Conservation (phyloP, 2,329 filamentous ascomycete genomes). For the Neobulgaria alba region DNA sequence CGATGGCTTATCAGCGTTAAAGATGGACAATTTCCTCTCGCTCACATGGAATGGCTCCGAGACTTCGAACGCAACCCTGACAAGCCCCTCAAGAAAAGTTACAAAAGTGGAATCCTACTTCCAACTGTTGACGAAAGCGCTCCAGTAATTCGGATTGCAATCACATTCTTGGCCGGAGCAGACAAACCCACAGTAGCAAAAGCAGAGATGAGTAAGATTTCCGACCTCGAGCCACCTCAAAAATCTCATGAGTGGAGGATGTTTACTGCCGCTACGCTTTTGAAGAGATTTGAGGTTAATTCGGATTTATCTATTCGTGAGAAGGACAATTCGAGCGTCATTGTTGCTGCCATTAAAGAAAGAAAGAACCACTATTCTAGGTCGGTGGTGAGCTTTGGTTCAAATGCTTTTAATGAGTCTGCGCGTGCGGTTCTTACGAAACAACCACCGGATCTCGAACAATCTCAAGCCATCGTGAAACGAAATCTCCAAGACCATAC, state of each 20-base stretch:
- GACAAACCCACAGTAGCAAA: slow-evolving; percentile 1
- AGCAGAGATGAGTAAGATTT: slow-evolving; percentile 3
- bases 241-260: slow-evolving; percentile 2
- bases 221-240: slow-evolving; percentile 1
- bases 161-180: slow-evolving; percentile 2
- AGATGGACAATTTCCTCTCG: no score
- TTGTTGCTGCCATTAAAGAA: background rate
- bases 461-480: background rate
- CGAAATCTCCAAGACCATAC: no score
- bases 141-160: slow-evolving; percentile 1
- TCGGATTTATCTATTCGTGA: slow-evolving; percentile 2
- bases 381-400: background rate
- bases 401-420: background rate
- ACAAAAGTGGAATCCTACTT: no score
- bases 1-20: no score
- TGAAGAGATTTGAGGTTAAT: slow-evolving; percentile 1
- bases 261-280: slow-evolving; percentile 1
- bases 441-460: background rate
- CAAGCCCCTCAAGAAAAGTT: no score
- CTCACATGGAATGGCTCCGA: no score
- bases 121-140: slow-evolving; percentile 6
- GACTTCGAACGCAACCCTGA: no score
- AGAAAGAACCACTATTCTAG: background rate
- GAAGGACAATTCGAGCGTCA: background rate
- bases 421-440: background rate